Evolutionary conservation across 352 stramenopile species (phyloP), one percentile per base, ranked within the genome.

Genomic region (Achlya hypogyna): DNA sequence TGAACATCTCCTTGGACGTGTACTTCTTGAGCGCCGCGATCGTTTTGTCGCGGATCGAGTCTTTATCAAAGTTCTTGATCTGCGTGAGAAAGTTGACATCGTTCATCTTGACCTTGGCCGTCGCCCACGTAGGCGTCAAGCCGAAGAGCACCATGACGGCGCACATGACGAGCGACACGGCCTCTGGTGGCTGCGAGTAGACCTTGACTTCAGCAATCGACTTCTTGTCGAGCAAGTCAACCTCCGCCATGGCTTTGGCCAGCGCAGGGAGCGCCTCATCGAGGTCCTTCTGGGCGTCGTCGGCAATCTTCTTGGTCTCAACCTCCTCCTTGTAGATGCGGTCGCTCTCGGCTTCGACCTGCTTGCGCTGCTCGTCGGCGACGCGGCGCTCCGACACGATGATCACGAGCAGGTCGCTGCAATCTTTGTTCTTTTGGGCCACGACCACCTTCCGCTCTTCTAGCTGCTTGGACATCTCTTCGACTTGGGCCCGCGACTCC

Each of bases 71-170:
- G 10, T 75, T 87, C 65, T 98, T 98, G 62, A 98, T 94, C 66
- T 98, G 88, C 51, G 91, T 74, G 4, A 98, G 68, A 62, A 98
- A 98, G 60, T 94, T 93, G 31, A 95, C 77, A 63, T 98, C 93
- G 56, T 91, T 95, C 74, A 98, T 93, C 60, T 97, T 95, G 25
- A 82, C 96, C 75, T 98, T 98, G 2, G 93, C 92, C 29, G 81
- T 85, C 0, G 83, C 88, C 94, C 94, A 98, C 35, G 96, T 96
- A 0, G 92, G 91, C 20, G 78, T 80, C n/a, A 96, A 74, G 1
- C 89, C 87, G 67, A 98, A 97, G n/a, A 98, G 76, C 42, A 97
- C 96, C 91, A 98, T 98, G 43, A 98, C 93, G n/a, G 88, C 93
- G 43, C 89, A 93, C 82, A 98, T 92, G 0, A 97, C 89, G 66